These are phyloP conservation scores for Cephalotrichum gorgonifer DNA, from an alignment of 2,329 filamentous ascomycete species.

Conservation along the genomic window DNA sequence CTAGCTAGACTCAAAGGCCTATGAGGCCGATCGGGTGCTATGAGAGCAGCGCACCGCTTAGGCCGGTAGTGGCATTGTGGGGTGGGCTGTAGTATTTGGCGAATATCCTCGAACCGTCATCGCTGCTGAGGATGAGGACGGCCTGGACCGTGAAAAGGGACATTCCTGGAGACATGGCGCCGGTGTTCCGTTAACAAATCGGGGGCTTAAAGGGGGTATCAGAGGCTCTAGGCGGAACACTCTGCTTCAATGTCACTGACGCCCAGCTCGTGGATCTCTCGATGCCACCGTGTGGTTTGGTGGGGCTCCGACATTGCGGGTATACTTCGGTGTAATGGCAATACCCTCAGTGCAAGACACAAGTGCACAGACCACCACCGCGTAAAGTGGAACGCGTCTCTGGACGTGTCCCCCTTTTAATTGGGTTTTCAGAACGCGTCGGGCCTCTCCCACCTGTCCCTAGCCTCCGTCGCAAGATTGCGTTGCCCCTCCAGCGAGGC, in stretches of 20 bases:
- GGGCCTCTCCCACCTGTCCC: background rate
- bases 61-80: slow-evolving; percentile 30
- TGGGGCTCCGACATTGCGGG: background rate
- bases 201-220: background rate
- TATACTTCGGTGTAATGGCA: background rate
- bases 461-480: background rate
- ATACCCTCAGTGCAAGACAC: background rate
- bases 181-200: background rate
- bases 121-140: slow-evolving; percentile 67
- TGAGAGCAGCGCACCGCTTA: slow-evolving; percentile 1
- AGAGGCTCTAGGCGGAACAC: background rate
- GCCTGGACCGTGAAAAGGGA: slow-evolving; percentile 69
- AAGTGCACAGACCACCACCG: slow-evolving; percentile 7
- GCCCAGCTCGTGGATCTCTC: slow-evolving; percentile 1
- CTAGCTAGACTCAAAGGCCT: background rate
- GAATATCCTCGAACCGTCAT: slow-evolving; percentile 86
- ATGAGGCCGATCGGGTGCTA: slow-evolving; percentile 13
- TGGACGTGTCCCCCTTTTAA: slow-evolving; percentile 3
- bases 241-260: background rate
- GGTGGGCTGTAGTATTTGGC: slow-evolving; percentile 78
- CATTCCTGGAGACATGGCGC: slow-evolving; percentile 60
- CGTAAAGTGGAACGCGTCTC: slow-evolving; percentile 9
- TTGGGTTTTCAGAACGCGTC: slow-evolving; percentile 8
- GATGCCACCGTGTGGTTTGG: slow-evolving; percentile 9
- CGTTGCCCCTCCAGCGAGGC: background rate